Conservation (phyloP, 352 stramenopile genomes). For the Bremia lactucae region DNA sequence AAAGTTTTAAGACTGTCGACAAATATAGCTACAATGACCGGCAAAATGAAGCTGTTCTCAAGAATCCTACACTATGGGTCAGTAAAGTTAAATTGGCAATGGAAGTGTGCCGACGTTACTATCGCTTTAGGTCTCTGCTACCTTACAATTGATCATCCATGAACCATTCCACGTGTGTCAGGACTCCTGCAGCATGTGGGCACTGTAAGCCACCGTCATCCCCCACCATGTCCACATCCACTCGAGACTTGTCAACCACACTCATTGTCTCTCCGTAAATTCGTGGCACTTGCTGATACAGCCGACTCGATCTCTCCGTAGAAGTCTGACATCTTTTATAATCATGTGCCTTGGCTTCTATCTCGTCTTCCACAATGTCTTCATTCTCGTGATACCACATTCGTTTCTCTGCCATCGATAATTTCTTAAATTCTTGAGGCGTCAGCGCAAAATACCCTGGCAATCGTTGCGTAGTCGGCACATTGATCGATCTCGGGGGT, state of each 20-base stretch:
- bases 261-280: too few species aligned
- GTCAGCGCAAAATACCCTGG: constrained; percentile 37
- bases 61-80: too few species aligned
- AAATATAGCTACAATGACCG: too few species aligned
- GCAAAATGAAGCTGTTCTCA: too few species aligned
- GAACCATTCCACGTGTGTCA: constrained; percentile 48
- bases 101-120: too few species aligned
- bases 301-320: constrained; percentile 22
- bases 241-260: constrained; percentile 20
- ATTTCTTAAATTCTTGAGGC: constrained; percentile 31
- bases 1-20: too few species aligned
- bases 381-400: constrained; percentile 24
- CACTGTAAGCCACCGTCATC: constrained; percentile 12
- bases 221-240: constrained; percentile 46
- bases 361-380: neutral
- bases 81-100: too few species aligned
- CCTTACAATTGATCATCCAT: constrained; percentile 22
- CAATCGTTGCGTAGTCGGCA: constrained; percentile 14
- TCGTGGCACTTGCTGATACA: constrained; percentile 25
- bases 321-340: constrained; percentile 10
- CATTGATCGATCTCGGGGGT: constrained; percentile 1
- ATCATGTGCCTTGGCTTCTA: constrained; percentile 16
- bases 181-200: constrained; percentile 26
- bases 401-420: constrained; percentile 28
- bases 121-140: too few species aligned